phyloP scores from a whole-genome alignment of 2,329 filamentous ascomycete genomes.

The Apiospora pterosperma region DNA sequence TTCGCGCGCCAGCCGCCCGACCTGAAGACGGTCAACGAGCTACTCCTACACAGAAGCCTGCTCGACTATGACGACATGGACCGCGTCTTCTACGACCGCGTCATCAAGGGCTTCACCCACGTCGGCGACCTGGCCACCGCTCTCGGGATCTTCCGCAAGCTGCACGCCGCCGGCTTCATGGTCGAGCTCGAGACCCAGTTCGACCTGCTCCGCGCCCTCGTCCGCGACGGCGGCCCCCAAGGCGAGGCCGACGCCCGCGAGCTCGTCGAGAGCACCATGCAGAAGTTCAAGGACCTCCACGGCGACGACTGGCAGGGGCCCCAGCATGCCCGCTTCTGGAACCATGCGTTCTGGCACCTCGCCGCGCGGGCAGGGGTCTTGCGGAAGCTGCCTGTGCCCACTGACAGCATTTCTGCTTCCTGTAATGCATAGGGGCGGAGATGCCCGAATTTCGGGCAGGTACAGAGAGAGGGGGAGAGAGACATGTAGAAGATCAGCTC shows the following conservation, averaged over 20 bases:
- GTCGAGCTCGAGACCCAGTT: slow-evolving; percentile 41
- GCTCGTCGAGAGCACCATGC: slow-evolving; percentile 20
- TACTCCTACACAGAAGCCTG: slow-evolving; percentile 49
- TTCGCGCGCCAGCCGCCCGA: slow-evolving; percentile 58
- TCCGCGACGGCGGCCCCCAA: slow-evolving; percentile 14
- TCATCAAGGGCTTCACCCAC: slow-evolving; percentile 61
- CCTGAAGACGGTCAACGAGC: slow-evolving; percentile 52
- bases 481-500: not conserved
- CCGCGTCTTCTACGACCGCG: slow-evolving; percentile 39
- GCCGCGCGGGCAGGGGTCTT: slow-evolving; percentile 10
- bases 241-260: slow-evolving; percentile 16
- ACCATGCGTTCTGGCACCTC: slow-evolving; percentile 23
- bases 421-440: too few species aligned
- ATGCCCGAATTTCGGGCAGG: too few species aligned
- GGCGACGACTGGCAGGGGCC: not conserved
- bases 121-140: slow-evolving; percentile 48
- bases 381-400: not conserved
- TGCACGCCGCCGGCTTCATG: slow-evolving; percentile 36
- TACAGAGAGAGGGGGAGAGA: not conserved
- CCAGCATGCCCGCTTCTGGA: slow-evolving; percentile 17
- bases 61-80: slow-evolving; percentile 37
- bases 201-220: slow-evolving; percentile 35
- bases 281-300: slow-evolving; percentile 13
- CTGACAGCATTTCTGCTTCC: not conserved
- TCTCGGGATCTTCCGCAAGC: slow-evolving; percentile 44